A percentile compares a stretch with the other conserved stretches of the same genome.
Conservation (phyloP, 768 basidiomycete genomes). For the Chalciporus chontae region DNA sequence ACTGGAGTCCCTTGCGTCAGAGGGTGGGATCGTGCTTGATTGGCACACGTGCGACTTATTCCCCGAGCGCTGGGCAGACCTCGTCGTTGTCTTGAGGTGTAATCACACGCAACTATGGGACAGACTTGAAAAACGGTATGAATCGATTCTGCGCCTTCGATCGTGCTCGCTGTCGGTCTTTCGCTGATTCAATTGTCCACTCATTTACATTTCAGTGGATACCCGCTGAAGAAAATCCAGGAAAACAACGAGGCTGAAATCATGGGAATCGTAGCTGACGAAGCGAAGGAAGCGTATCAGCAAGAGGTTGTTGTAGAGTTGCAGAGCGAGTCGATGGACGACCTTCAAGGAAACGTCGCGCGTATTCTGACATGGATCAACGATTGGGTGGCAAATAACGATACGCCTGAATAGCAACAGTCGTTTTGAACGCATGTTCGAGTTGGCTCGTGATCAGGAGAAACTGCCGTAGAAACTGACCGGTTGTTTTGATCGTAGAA, state of each 20-base stretch:
- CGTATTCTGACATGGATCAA: conserved; percentile 88
- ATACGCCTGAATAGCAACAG: neutral
- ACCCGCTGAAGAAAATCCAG: conserved; percentile 89
- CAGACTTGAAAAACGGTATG: conserved; percentile 84
- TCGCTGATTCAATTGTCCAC: too few relatives aligned
- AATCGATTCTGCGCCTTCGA: neutral
- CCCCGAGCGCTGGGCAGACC: conserved; percentile 95
- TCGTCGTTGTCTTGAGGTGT: conserved; percentile 90
- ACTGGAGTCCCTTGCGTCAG: conserved; percentile 65
- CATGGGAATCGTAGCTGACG: conserved; percentile 87
- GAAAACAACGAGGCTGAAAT: conserved; percentile 99
- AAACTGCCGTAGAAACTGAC: neutral
- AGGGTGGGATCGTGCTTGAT: conserved; percentile 83
- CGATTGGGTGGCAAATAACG: conserved; percentile 52
- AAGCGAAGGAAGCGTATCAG: conserved; percentile 84
- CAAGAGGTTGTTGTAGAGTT: conserved; percentile 86
- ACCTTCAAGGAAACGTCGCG: conserved; percentile 83
- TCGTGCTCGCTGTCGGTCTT: neutral
- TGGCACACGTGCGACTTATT: conserved; percentile 95
- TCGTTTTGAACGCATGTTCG: neutral
- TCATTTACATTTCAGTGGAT: conserved; percentile 50
- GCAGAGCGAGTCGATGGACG: conserved; percentile 67
- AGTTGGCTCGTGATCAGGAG: neutral
- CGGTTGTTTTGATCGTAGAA: too few relatives aligned
- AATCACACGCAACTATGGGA: conserved; percentile 87